Percentiles rank a stretch among this genome's conserved stretches.
Conservation (phyloP, 2,329 filamentous ascomycete genomes). For the Calonectria pseudoturangicola region DNA sequence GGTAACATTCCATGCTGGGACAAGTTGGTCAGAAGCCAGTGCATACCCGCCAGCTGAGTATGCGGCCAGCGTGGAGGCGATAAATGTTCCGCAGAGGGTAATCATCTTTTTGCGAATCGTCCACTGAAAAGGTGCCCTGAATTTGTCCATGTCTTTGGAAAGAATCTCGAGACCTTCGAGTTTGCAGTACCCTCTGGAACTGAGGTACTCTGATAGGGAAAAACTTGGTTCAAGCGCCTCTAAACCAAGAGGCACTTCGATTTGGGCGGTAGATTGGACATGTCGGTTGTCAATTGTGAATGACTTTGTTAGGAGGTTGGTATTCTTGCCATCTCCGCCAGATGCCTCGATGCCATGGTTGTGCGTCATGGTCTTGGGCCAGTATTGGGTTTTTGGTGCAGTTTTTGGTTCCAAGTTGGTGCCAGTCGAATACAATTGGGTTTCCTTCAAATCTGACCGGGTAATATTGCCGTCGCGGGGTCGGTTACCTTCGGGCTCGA, state of each 20-base stretch:
- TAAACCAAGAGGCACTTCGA: conserved; percentile 11
- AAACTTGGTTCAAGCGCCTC: conserved; percentile 39
- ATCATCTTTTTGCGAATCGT: conserved; percentile 43
- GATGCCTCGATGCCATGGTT: not conserved
- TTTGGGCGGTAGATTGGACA: not conserved
- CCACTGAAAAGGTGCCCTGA: conserved; percentile 41
- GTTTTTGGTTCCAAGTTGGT: not conserved
- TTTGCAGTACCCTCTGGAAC: not conserved
- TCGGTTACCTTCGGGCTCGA: not conserved
- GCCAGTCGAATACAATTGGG: not conserved
- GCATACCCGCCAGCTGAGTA: conserved; percentile 79
- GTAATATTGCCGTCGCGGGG: not conserved
- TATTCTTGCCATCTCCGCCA: not conserved
- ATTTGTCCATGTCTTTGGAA: not conserved
- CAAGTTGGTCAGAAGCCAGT: conserved; percentile 73
- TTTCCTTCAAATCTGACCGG: not conserved
- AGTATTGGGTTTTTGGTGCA: not conserved
- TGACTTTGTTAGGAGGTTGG: not conserved
- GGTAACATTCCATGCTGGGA: conserved; percentile 73
- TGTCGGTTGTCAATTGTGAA: not conserved
- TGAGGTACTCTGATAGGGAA: not conserved
- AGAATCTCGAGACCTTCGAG: not conserved
- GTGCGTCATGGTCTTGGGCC: not conserved
- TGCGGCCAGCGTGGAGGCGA: conserved; percentile 75
- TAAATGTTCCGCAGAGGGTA: conserved; percentile 50